Conservation (phyloP, 148 eudicot genomes). For the Bassia scoparia region DNA sequence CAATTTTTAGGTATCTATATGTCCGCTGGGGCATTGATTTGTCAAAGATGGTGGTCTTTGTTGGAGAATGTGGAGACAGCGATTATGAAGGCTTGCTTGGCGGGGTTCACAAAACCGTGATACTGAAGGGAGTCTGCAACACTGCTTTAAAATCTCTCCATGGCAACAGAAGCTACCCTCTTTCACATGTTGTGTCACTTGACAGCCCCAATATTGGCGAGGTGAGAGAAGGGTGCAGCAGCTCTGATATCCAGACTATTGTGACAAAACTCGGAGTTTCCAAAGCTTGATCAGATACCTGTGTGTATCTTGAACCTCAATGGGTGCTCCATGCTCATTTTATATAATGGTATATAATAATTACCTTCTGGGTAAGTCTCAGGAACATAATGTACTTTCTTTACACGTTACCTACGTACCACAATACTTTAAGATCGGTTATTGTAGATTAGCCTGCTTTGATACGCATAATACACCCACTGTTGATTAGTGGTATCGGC, state of each 20-base stretch:
- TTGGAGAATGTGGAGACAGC: slow-evolving; percentile 91
- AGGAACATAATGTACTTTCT: background rate
- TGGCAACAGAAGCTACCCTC: slow-evolving; percentile 71
- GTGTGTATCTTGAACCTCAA: background rate
- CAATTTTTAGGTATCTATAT: slow-evolving; percentile 57
- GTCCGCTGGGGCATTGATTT: slow-evolving; percentile 84
- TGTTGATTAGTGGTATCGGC: background rate
- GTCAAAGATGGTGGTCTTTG: slow-evolving; percentile 71
- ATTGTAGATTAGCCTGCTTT: slow-evolving; percentile 1
- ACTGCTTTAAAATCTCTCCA: slow-evolving; percentile 45
- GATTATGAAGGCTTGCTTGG: slow-evolving; percentile 89
- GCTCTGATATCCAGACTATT: slow-evolving; percentile 43
- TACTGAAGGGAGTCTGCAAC: slow-evolving; percentile 67
- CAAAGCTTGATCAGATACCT: slow-evolving; percentile 22
- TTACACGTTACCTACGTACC: background rate
- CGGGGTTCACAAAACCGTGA: slow-evolving; percentile 74
- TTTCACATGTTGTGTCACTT: slow-evolving; percentile 59
- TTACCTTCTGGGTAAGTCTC: background rate
- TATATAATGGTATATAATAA: background rate
- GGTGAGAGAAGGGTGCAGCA: slow-evolving; percentile 33
- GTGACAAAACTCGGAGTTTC: slow-evolving; percentile 46
- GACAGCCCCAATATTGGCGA: slow-evolving; percentile 68
- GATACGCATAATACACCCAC: background rate
- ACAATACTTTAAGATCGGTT: background rate
- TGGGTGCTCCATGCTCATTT: background rate